Evolutionary conservation across 495 filamentous ascomycete genomes (phyloP), one percentile per base, ranked within the genome.

Genomic region (Apodospora peruviana): DNA sequence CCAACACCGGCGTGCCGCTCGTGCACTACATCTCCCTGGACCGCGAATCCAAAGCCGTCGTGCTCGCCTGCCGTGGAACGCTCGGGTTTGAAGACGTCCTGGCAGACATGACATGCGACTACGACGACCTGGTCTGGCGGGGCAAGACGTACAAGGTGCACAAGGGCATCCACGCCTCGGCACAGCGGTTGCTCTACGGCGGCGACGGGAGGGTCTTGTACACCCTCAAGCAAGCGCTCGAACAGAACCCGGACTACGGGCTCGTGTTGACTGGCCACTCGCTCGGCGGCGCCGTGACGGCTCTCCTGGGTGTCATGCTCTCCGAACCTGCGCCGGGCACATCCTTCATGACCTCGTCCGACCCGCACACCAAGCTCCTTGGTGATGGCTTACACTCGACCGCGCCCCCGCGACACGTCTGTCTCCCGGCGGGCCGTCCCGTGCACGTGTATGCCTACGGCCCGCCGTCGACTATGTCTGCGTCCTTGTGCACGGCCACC

Each of bases 361-460:
- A 68, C n/a, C 58, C 67, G 3, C 65, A 71, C 47, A 66, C 64
- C 27, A 61, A 69, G 12, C 66, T 80, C 18, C 52, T 79, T 14
- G 58, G 60, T n/a, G 57, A 62, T 10, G 56, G 50, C 1, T 50
- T 47, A 16, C 27, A 35, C 10, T 23, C 53, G 47, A 40, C 60
- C 10, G 20, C 53, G 41, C 36, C 58, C 49, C 45, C 43, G 1
- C 39, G 34, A 12, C 56, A 56, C 40, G 72, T 81, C 45, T 77
- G 69, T 37, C 76, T 88, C 4, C 88, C 83, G 17, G 54, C 80
- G 0, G 79, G 80, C 39, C 76, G 87, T 8, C 84, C 80, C 39
- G 83, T 88, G 34, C 86, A 88, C 58, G 86, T 88, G 41, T 91
- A 86, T 63, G 84, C 86, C 29, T 91, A 87, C 59, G 87, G 87